Conservation (phyloP, 805 yeast genomes). For the Pichia kluyveri region DNA sequence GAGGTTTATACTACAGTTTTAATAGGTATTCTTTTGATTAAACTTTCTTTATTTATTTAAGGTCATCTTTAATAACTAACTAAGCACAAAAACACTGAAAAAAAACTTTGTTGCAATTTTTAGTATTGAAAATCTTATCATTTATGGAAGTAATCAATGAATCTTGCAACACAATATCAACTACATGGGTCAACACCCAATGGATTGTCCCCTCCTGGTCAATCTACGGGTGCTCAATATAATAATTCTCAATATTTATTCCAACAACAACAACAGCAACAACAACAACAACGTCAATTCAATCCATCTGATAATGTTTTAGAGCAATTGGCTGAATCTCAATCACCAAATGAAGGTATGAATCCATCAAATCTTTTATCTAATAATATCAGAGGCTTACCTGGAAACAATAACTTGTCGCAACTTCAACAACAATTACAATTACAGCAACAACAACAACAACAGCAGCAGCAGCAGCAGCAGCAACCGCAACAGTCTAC, state of each 20-base stretch:
- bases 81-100: background rate
- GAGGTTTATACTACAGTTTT: no score
- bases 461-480: constrained; percentile 13
- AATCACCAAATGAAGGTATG: background rate
- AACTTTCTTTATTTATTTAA: no score
- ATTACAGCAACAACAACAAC: constrained; percentile 5
- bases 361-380: background rate
- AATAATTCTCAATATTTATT: constrained; percentile 4
- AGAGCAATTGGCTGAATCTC: constrained; percentile 1
- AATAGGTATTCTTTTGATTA: no score
- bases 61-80: no score
- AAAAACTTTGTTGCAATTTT: background rate
- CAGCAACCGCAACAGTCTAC: constrained; percentile 19
- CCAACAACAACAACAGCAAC: constrained; percentile 8
- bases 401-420: background rate
- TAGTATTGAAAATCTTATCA: background rate
- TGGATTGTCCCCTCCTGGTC: background rate
- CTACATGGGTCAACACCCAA: background rate
- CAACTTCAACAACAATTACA: constrained; percentile 7
- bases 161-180: constrained; percentile 12
- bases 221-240: constrained; percentile 4
- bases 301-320: background rate
- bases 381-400: background rate
- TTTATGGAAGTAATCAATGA: constrained; percentile 6
- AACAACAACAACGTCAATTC: background rate